Percentiles rank a stretch among this genome's conserved stretches.
Conservation (phyloP, 768 basidiomycete genomes). For the Panus rudis region DNA sequence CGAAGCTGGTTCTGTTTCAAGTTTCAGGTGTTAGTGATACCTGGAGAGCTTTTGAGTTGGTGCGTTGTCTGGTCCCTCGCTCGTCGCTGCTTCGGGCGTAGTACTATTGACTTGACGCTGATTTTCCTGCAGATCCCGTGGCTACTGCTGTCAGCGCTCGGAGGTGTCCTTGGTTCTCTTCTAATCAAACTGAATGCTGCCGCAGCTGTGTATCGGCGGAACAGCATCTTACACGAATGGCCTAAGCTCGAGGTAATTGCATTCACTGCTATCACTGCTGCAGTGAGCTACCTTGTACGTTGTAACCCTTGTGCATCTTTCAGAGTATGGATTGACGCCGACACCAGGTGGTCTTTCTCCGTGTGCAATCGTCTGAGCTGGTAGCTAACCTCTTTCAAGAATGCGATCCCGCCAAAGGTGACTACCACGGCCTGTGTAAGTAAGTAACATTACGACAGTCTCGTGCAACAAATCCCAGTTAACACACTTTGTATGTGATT, state of each 20-base stretch:
- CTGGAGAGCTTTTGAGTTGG: slow-evolving; percentile 71
- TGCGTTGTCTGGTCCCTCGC: slow-evolving; percentile 24
- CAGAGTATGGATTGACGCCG: background rate
- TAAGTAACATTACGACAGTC: slow-evolving; percentile 25
- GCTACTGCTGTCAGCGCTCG: slow-evolving; percentile 54
- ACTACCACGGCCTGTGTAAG: slow-evolving; percentile 80
- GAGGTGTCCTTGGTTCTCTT: slow-evolving; percentile 58
- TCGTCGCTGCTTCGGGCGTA: background rate
- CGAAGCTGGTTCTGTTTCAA: slow-evolving; percentile 77
- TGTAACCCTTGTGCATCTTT: background rate
- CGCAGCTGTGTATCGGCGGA: slow-evolving; percentile 53
- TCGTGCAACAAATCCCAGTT: background rate
- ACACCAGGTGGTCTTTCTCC: slow-evolving; percentile 58
- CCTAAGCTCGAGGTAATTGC: slow-evolving; percentile 60
- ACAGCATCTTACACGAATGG: slow-evolving; percentile 49
- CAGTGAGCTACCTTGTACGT: slow-evolving; percentile 59
- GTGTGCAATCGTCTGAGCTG: slow-evolving; percentile 72
- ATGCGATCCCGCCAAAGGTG: slow-evolving; percentile 60
- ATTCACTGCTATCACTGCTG: slow-evolving; percentile 60
- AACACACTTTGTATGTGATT: slow-evolving; percentile 2
- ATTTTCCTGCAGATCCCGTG: slow-evolving; percentile 51
- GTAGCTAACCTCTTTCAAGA: slow-evolving; percentile 82
- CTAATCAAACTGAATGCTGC: slow-evolving; percentile 62
- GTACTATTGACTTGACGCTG: background rate
- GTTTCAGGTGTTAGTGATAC: slow-evolving; percentile 50